Conservation (phyloP, 805 yeast genomes). For the Lipomyces orientalis region DNA sequence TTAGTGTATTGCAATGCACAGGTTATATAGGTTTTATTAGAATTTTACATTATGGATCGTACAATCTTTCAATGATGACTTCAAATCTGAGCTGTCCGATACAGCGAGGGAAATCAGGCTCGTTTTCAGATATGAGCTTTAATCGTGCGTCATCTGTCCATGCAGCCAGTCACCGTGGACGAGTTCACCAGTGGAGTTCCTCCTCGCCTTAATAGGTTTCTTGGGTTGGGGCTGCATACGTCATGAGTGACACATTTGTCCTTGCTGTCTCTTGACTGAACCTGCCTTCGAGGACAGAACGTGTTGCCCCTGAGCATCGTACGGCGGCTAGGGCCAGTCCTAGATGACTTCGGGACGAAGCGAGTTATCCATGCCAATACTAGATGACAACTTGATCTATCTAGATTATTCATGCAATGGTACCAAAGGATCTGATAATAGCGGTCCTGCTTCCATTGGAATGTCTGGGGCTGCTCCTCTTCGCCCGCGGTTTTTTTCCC, state of each 20-base stretch:
- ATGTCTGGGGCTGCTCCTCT: constrained; percentile 61
- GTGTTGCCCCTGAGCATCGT: background rate
- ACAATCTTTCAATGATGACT: too few relatives aligned
- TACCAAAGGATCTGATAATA: constrained; percentile 14
- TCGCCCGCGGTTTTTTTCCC: constrained; percentile 88
- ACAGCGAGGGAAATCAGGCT: background rate
- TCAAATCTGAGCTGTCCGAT: background rate
- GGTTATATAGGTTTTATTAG: background rate
- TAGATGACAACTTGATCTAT: background rate
- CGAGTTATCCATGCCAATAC: background rate
- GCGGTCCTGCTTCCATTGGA: constrained; percentile 45
- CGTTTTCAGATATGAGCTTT: too few relatives aligned
- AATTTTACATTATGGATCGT: background rate
- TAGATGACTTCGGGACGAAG: background rate
- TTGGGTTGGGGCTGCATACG: too few relatives aligned
- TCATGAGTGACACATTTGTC: too few relatives aligned
- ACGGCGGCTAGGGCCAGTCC: background rate
- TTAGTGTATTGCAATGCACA: background rate
- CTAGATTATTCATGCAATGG: constrained; percentile 11
- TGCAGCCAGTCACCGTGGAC: too few relatives aligned
- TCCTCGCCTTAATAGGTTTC: too few relatives aligned
- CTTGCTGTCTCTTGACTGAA: too few relatives aligned
- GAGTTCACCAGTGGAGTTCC: too few relatives aligned
- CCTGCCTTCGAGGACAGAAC: background rate
- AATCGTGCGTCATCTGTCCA: background rate